Base-by-base conservation (phyloP, 176 grass and related monocot species). In the Oryza glumipatula region DNA sequence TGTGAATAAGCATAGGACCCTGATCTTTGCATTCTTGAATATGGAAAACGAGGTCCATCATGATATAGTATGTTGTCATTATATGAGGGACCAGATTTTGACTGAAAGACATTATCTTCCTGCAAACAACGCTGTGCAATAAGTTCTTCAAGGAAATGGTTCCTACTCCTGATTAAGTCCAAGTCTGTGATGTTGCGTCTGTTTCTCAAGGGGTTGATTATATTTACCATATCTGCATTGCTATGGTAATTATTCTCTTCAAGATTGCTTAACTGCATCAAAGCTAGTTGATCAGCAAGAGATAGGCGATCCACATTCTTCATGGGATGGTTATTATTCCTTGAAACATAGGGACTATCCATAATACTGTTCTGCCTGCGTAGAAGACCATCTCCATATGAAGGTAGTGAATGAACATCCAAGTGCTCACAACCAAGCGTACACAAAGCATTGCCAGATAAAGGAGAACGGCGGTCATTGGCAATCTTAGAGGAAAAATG, bases 121-220 rank as follows among this genome's bases (percentile, higher is more conserved):
- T 92, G 88, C 49, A 90, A 83, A 78, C 85, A 90, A 30, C 92
- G 89, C 17, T 83, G 91, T 15, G 79, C 85, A 65, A 90, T 58
- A 41, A 94, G 76, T 39, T 85, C 87, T 54, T 76, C 88, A 52
- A 94, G 78, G 63, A 84, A 91, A 33, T 88, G 81, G 33, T 82
- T 90, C 63, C 71, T 91, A 49, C 83, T 92, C 44, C 88, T 92
- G 61, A 71, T 79, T n/a, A 89, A 70, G 79, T 89, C 87, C 17
- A 90, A 56, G 66, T 94, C 83, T 73, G 22, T 47, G 72, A 67
- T 67, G 54, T 36, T 90, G 58, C 78, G 66, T 86, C 83, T 78
- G 58, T 67, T 67, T 19, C 67, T 63, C 67, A 86, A 60, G 58
- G 88, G 79, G 24, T 82, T 86, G 46, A 45, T 24, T 79, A 77